Evolutionary conservation across 805 yeast species (phyloP).

Genomic region (Yarrowia sp.): DNA sequence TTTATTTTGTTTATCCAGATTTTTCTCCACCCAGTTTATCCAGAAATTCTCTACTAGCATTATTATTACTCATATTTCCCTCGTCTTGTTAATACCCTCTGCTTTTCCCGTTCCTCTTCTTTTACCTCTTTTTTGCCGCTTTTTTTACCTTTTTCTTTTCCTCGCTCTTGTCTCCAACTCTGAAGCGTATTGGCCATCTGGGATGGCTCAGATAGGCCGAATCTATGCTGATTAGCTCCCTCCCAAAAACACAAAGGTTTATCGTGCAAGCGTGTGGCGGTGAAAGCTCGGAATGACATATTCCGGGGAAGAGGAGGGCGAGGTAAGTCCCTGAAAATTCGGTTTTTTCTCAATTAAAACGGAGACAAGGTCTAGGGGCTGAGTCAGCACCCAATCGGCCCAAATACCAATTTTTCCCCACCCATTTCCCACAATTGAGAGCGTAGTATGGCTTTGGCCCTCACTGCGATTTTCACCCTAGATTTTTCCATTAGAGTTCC

Average conservation of each 20-base stretch:
- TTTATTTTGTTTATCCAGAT: no score
- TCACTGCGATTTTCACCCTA: constrained; percentile 5
- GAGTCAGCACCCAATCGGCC: background rate
- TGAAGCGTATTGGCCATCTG: background rate
- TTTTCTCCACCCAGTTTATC: no score
- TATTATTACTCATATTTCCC: no score
- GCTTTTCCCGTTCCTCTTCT: no score
- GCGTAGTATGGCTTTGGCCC: background rate
- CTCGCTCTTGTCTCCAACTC: background rate
- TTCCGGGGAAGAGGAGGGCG: background rate
- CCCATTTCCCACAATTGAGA: background rate
- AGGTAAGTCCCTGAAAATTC: no score
- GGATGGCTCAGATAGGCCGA: constrained; percentile 24
- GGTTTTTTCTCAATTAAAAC: background rate
- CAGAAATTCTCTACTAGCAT: no score
- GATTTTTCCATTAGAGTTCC: background rate
- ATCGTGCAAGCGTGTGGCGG: constrained; percentile 6
- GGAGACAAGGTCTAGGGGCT: no score
- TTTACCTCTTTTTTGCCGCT: no score
- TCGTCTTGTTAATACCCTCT: no score
- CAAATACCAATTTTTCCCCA: background rate
- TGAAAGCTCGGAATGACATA: background rate
- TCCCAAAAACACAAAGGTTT: background rate
- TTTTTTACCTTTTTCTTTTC: background rate
- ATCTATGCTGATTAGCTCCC: constrained; percentile 18